phyloP scores from a whole-genome alignment of 176 grass and related monocot species.

The Elaeis guineensis region DNA sequence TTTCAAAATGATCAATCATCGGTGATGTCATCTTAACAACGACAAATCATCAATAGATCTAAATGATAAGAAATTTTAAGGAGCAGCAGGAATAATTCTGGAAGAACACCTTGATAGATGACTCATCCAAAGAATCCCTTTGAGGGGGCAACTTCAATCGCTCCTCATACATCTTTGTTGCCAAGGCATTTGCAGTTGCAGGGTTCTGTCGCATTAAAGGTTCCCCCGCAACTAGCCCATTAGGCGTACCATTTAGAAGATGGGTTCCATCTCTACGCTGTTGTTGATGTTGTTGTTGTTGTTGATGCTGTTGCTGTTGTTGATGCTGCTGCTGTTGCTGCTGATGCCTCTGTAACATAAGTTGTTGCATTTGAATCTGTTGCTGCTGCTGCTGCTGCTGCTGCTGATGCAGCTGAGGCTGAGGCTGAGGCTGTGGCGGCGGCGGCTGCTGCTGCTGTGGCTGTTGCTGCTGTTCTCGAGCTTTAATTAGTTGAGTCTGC shows the following conservation, averaged over 20 bases:
- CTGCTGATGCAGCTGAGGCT: conserved; percentile 32
- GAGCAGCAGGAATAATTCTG: too few species aligned
- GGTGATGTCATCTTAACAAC: too few species aligned
- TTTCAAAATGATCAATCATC: background rate
- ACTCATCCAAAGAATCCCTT: conserved; percentile 76
- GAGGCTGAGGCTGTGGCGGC: conserved; percentile 55
- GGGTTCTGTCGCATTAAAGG: conserved; percentile 29
- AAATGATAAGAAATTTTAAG: too few species aligned
- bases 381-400: conserved; percentile 6
- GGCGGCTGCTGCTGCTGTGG: conserved; percentile 31
- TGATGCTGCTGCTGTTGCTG: conserved; percentile 31
- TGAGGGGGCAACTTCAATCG: conserved; percentile 63
- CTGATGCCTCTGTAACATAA: background rate
- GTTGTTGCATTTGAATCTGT: background rate
- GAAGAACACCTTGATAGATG: conserved; percentile 68
- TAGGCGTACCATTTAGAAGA: conserved; percentile 32
- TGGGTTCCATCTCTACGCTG: conserved; percentile 27
- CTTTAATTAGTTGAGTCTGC: conserved; percentile 91
- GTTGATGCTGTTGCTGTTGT: too few species aligned
- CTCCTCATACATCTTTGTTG: conserved; percentile 50
- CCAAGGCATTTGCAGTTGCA: conserved; percentile 29
- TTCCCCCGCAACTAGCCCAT: conserved; percentile 31
- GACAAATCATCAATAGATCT: too few species aligned
- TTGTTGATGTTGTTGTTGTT: too few species aligned
- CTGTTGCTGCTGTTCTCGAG: conserved; percentile 71